Conservation (phyloP, 768 basidiomycete genomes). For the Nevesoporus exiguus region DNA sequence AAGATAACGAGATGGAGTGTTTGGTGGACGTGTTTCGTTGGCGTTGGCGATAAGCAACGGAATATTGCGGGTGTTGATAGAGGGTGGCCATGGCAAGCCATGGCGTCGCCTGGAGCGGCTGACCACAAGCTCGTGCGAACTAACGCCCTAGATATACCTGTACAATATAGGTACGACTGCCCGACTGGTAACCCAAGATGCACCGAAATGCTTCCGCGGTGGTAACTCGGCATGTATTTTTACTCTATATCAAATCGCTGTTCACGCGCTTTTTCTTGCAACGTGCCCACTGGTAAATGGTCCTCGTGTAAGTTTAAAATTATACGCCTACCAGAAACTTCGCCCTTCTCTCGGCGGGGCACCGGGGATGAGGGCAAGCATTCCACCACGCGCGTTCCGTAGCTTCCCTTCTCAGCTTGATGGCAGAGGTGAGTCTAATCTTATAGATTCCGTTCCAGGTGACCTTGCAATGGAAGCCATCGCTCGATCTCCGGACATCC, state of each 20-base stretch:
- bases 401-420: not conserved
- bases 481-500: not conserved
- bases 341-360: not conserved
- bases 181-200: not conserved
- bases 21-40: not conserved
- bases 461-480: too few species aligned
- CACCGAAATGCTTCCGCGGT: not conserved
- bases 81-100: not conserved
- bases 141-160: not conserved
- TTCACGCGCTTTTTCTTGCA: not conserved
- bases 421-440: too few species aligned
- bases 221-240: not conserved
- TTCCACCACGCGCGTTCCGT: not conserved
- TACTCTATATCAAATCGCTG: not conserved
- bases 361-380: not conserved
- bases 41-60: not conserved
- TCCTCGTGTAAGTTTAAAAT: not conserved
- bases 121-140: not conserved
- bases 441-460: not conserved
- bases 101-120: not conserved
- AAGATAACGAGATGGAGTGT: not conserved
- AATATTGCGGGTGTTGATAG: not conserved
- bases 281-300: not conserved
- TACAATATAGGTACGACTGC: too few species aligned
- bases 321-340: not conserved